Evolutionary conservation across 2,329 filamentous ascomycete species (phyloP).

Genomic region (Xylaria sp.): DNA sequence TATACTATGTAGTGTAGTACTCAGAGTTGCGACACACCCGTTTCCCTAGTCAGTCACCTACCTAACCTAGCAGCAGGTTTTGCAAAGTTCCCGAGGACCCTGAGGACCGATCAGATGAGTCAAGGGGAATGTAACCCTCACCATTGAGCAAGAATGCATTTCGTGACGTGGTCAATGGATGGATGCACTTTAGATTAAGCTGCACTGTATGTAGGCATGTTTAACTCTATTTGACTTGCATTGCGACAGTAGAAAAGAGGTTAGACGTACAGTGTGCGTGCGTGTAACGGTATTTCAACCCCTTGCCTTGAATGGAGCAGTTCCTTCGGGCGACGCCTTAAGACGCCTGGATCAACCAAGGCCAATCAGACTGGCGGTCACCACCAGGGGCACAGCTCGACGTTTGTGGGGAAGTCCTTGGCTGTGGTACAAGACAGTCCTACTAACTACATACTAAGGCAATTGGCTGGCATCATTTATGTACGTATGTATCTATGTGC

Average conservation of each 20-base stretch:
- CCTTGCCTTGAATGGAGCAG: constrained; percentile 15
- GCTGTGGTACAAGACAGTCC: constrained; percentile 5
- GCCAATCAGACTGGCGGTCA: constrained; percentile 30
- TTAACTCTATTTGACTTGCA: background rate
- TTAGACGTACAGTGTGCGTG: background rate
- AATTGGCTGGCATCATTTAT: background rate
- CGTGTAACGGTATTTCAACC: constrained; percentile 7
- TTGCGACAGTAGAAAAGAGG: background rate
- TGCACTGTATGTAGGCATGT: background rate
- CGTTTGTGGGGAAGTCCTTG: constrained; percentile 33
- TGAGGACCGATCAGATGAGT: constrained; percentile 32
- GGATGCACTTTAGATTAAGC: background rate
- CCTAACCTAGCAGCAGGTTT: background rate
- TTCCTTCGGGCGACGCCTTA: constrained; percentile 18
- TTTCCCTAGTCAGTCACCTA: constrained; percentile 8
- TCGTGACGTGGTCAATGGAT: constrained; percentile 23
- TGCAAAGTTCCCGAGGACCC: background rate
- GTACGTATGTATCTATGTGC: background rate
- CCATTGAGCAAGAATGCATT: constrained; percentile 2
- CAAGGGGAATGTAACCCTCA: constrained; percentile 27
- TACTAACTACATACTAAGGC: background rate
- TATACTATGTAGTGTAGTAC: background rate
- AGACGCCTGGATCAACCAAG: background rate
- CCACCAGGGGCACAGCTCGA: constrained; percentile 21
- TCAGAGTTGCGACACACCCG: background rate